These are phyloP conservation scores for Nigrospora osmanthi DNA, from an alignment of 2,329 filamentous ascomycete species.

Conservation along the genomic window DNA sequence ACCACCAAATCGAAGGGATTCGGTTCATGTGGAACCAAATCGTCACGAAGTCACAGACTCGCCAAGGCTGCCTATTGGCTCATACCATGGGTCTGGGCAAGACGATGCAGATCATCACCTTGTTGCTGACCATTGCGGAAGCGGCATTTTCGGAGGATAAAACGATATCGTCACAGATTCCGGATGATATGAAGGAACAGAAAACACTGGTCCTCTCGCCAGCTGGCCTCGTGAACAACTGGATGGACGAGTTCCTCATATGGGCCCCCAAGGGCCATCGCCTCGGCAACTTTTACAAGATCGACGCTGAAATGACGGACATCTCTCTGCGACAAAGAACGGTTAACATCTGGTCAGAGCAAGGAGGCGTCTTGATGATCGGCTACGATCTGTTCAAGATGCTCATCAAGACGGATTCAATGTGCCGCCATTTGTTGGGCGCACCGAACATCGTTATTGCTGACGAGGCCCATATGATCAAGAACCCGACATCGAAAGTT, in stretches of 20 bases:
- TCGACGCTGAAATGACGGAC: slow-evolving; percentile 34
- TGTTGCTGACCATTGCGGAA: slow-evolving; percentile 68
- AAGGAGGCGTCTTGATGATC: slow-evolving; percentile 68
- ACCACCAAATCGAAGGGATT: slow-evolving; percentile 74
- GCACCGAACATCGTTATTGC: slow-evolving; percentile 67
- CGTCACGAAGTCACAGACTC: slow-evolving; percentile 47
- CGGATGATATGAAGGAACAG: slow-evolving; percentile 50
- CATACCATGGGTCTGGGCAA: slow-evolving; percentile 92
- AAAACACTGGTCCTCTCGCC: slow-evolving; percentile 71
- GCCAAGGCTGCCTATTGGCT: slow-evolving; percentile 73
- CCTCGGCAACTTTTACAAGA: slow-evolving; percentile 47
- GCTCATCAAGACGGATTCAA: slow-evolving; percentile 20
- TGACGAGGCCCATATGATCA: slow-evolving; percentile 79
- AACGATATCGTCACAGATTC: slow-evolving; percentile 57
- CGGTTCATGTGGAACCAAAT: slow-evolving; percentile 87
- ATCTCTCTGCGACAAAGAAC: slow-evolving; percentile 26
- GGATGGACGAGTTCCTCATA: slow-evolving; percentile 65
- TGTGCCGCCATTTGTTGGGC: slow-evolving; percentile 43
- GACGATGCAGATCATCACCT: slow-evolving; percentile 82
- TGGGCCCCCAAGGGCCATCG: slow-evolving; percentile 53
- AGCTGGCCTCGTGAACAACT: slow-evolving; percentile 68
- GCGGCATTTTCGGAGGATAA: slow-evolving; percentile 52
- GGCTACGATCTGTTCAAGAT: slow-evolving; percentile 63
- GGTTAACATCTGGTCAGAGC: slow-evolving; percentile 51
- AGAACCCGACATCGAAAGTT: slow-evolving; percentile 51